Conservation (phyloP, 2,329 filamentous ascomycete genomes). For the Fusarium veterinarium region DNA sequence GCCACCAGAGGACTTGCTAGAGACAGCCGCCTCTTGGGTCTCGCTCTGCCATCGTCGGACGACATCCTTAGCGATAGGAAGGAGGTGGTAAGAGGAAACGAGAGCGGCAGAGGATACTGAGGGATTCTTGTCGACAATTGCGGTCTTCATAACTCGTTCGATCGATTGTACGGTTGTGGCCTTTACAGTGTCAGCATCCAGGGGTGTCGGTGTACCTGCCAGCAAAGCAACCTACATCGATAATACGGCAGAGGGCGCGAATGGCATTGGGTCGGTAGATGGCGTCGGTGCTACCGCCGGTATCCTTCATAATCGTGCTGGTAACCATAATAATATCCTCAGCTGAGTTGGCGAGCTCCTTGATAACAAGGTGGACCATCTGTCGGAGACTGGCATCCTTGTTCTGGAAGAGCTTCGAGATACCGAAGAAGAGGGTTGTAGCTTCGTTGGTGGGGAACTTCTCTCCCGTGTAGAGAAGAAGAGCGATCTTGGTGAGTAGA, state of each 20-base stretch:
- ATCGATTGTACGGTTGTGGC: conserved; percentile 97
- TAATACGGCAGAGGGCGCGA: conserved; percentile 93
- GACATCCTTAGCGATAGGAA: conserved; percentile 94
- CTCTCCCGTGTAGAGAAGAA: conserved; percentile 96
- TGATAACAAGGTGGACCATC: conserved; percentile 98
- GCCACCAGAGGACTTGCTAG: conserved; percentile 86
- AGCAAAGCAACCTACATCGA: conserved; percentile 74
- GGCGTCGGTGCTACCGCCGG: conserved; percentile 91
- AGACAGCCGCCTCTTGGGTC: conserved; percentile 94
- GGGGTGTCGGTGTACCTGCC: conserved; percentile 30
- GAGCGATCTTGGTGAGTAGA: conserved; percentile 94
- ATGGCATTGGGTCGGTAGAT: conserved; percentile 97
- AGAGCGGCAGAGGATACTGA: conserved; percentile 96
- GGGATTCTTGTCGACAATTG: conserved; percentile 98
- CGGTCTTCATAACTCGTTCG: conserved; percentile 98
- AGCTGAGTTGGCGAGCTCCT: conserved; percentile 93
- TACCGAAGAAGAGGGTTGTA: conserved; percentile 97
- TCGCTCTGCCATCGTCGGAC: conserved; percentile 98
- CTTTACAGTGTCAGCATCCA: conserved; percentile 58
- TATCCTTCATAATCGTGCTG: conserved; percentile 99
- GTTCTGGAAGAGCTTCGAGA: conserved; percentile 99
- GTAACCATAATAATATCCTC: conserved; percentile 99
- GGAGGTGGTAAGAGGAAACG: conserved; percentile 96
- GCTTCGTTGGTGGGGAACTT: conserved; percentile 97
- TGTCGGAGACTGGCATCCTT: conserved; percentile 98